Base-by-base conservation (phyloP, 306 rosid species). In the Cyclanthera cordifolia region DNA sequence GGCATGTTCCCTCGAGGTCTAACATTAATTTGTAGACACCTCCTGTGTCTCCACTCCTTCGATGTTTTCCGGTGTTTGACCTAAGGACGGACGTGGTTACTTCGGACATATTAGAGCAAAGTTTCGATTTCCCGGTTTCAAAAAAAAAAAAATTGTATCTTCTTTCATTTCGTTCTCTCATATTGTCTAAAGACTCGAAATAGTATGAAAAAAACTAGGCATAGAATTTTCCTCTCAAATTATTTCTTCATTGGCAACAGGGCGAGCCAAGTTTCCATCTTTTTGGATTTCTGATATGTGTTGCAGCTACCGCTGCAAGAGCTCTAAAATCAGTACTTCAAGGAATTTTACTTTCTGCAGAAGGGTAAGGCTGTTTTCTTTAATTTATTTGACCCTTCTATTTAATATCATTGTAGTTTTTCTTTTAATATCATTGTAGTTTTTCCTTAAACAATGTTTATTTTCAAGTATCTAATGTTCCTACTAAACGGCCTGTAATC, bases 261-360 rank as follows among this genome's bases (percentile, higher is more conserved):
- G 70, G 75, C 5, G 75, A 72, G 50, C 75, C 75, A 7, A 72
- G 75, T 49, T 72, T 72, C 17, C 75, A 72, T 72, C 70, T 72
- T 27, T 72, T 72, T 30, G 75, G 75, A 12, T 72, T 72, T 49
- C 27, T 72, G 7, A 59, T 72, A 46, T 72, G 75, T 59, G 34
- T 72, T 5, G 75, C 75, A 5, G 75, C 75, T 32, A 72, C 75
- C 8, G 75, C 70, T 19, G 75, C 75, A 27, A 58, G 75, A 54
- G 75, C 75, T 5, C 75, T 72, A 9, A 72, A 72, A 72, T 72
- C 75, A 20, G 75, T 72, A 34, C 75, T 72, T 11, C 75, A 72
- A 45, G 75, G 70, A 49, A 72, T 72, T 49, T 63, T 72, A 19
- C 75, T 72, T 58, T 72, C 75, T 59, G 65, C 75, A 45, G 75